Evolutionary conservation across 1,284 basidiomycete genomes (phyloP), one percentile per base, ranked within the genome.

Genomic region (Malassezia furfur): DNA sequence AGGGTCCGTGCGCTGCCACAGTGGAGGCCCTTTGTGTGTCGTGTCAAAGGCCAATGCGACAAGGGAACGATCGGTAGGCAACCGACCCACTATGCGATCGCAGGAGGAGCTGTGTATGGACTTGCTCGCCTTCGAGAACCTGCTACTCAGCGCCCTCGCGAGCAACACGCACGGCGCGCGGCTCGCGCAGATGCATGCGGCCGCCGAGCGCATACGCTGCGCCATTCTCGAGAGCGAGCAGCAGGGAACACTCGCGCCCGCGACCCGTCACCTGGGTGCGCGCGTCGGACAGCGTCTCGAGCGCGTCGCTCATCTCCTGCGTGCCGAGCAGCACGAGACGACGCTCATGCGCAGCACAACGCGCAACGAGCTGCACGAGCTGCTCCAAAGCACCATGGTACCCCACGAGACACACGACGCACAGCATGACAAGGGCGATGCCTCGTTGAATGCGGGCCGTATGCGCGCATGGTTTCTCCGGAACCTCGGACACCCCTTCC

Each of bases 381-480:
- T 52, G 32, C 31, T 52, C 5, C 43, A 45, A 25, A 21, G 25
- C 19, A 28, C 28, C 32, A 9, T 4, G 17, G 10, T 35, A 3
- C 19, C n/a, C 17, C 28, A 25, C 14, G 45, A 34, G 45, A 11
- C 32, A 8, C 22, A 25, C 4, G 22, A 47, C 14, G 30, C 12
- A 14, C 32, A 14, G 48, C 40, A 17, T 17, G 52, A 34, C 46
- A 47, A 45, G 19, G 43, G 43, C 0, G 55, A 57, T 11, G n/a
- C 43, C 21, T n/a, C 37, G 15, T 52, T 65, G 34, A 63, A 65
- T 37, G 48, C 63, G 5, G 12, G 50, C 28, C 32, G 60, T 19
- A 64, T 74, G 57, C 70, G 72, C 1, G 61, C 55, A 12, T 70
- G 65, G 58, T 67, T 71, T 32, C 58, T 67, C 28, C 49, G 57